Evolutionary conservation across 2,329 filamentous ascomycete species (phyloP).

Genomic region (Sphaerulina musiva): DNA sequence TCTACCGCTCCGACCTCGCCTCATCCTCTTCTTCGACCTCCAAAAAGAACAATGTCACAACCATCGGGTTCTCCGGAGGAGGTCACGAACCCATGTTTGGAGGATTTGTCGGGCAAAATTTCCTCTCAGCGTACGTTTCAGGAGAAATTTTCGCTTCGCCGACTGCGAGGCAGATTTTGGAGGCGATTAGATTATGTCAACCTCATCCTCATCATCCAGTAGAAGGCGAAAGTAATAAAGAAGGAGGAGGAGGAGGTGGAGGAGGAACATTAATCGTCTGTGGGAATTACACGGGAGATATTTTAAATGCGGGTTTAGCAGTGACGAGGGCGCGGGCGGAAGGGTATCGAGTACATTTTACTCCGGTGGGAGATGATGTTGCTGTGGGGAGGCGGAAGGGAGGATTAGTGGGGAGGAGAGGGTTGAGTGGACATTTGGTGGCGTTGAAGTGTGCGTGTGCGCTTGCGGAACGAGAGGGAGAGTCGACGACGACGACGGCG

Average conservation of each 20-base stretch:
- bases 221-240: conserved; percentile 29
- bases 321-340: conserved; percentile 52
- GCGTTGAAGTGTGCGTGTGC: conserved; percentile 56
- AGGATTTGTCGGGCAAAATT: conserved; percentile 56
- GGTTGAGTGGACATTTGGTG: conserved; percentile 55
- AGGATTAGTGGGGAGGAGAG: conserved; percentile 55
- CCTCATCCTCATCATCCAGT: conserved; percentile 39
- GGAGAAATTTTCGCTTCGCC: conserved; percentile 61
- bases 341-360: conserved; percentile 51
- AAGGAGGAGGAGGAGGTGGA: no score
- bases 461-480: conserved; percentile 35
- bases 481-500: conserved; percentile 19
- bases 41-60: conserved; percentile 31
- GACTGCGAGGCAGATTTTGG: conserved; percentile 56
- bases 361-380: conserved; percentile 60
- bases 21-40: conserved; percentile 16
- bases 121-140: conserved; percentile 55
- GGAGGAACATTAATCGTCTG: conserved; percentile 54
- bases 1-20: conserved; percentile 33
- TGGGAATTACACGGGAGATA: conserved; percentile 61
- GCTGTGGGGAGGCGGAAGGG: conserved; percentile 53
- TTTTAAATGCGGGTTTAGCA: conserved; percentile 56
- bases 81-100: conserved; percentile 55
- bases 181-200: conserved; percentile 50
- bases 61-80: conserved; percentile 35